Evolutionary conservation across 2,329 filamentous ascomycete genomes (phyloP), one percentile per base, ranked within the genome.

Genomic region (Sporothrix humicola): DNA sequence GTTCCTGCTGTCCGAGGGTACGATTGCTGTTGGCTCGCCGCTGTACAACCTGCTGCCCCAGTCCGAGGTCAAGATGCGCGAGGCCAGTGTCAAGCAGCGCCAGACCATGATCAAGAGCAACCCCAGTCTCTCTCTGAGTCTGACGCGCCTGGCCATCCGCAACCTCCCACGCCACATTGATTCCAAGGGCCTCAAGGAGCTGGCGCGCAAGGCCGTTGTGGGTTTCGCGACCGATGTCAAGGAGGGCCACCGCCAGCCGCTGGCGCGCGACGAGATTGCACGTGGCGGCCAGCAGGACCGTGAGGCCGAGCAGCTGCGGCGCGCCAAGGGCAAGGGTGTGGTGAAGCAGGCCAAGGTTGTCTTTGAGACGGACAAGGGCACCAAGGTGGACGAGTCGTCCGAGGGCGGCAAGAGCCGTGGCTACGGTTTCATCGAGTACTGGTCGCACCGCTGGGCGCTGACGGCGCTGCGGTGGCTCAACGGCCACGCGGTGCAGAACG

Each of bases 361-460:
- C 52, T 98, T 96, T 79, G 96, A 99, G 84, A 93, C 92, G 73
- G 88, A 89, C 50, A 90, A 96, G 77, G 96, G 96, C 63, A 90
- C 90, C 79, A 98, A 98, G 84, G 90, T 97, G 15, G 83, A 87
- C 9, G 94, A 97, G 82, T n/a, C 70, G 63, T 68, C 59, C 44
- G 74, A 56, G 59, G 94, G 90, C 7, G 95, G 95, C 65, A 89
- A 93, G 80, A 96, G 93, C 81, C 89, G 95, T 81, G 96, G 96
- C 5, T 99, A 99, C 81, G 96, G 97, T 13, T 99, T 99, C 84
- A 92, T 99, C 77, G 96, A 99, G 83, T 99, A 98, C 83, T 92
- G 91, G 76, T 96, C 93, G 44, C 96, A 99, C 80, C 92, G 96
- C 69, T 95, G 92, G 86, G 96, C 96, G 15, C 87, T 99, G 54